phyloP scores from a whole-genome alignment of 129 eudicot species.

The Glebionis coronaria region DNA sequence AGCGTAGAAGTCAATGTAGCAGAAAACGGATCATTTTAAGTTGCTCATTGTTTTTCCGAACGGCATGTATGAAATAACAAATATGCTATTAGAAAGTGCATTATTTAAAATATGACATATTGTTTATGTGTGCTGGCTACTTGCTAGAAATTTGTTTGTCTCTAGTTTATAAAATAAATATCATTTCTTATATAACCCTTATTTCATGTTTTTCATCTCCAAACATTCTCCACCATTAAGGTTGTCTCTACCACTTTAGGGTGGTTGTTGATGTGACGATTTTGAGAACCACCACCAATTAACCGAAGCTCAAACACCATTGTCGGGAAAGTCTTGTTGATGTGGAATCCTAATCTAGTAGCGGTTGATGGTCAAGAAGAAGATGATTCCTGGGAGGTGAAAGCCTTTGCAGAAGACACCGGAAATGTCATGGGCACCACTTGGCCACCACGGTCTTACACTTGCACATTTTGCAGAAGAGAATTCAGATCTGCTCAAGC shows the following conservation, averaged over 20 bases:
- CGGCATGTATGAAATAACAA: conserved; percentile 5
- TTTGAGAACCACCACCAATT: conserved; percentile 19
- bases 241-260: conserved; percentile 16
- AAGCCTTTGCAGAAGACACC: conserved; percentile 17
- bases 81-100: background rate
- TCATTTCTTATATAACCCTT: conserved; percentile 20
- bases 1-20: conserved; percentile 16
- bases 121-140: conserved; percentile 15
- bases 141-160: conserved; percentile 8
- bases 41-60: background rate
- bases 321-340: background rate
- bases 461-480: conserved; percentile 26
- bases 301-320: background rate
- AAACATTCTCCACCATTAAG: conserved; percentile 23
- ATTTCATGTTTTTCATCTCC: conserved; percentile 11
- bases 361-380: background rate
- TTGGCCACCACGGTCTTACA: conserved; percentile 22
- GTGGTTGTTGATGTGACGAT: background rate
- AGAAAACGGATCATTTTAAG: background rate
- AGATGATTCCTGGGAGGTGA: conserved; percentile 26
- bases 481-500: conserved; percentile 25
- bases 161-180: background rate
- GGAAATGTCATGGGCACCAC: conserved; percentile 24
- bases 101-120: background rate
- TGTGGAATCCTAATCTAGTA: conserved; percentile 16